Percentiles rank a stretch among this genome's conserved stretches.
phyloP scores from a whole-genome alignment of 176 grass and related monocot species.

The Bonia amplexicaulis region DNA sequence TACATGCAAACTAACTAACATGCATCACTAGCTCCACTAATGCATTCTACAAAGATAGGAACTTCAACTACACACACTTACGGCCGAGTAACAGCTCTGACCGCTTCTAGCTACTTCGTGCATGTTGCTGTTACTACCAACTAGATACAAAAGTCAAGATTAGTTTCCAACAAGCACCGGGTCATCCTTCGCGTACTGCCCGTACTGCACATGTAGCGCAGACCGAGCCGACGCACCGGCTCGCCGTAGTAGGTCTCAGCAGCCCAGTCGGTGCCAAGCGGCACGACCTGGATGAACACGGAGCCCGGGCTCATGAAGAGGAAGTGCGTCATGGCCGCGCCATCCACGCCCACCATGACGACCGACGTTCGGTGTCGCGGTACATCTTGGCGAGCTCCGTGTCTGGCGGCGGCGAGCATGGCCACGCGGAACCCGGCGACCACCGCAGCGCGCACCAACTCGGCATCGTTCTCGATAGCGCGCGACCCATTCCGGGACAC shows the following conservation, averaged over 20 bases:
- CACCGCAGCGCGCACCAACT: slow-evolving; percentile 28
- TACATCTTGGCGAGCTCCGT: slow-evolving; percentile 70
- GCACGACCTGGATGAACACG: slow-evolving; percentile 70
- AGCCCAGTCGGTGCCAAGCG: slow-evolving; percentile 72
- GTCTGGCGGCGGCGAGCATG: slow-evolving; percentile 42
- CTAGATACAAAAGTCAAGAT: too few relatives aligned
- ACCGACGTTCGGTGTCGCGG: slow-evolving; percentile 52
- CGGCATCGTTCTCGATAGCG: slow-evolving; percentile 52
- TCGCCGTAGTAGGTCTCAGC: slow-evolving; percentile 73
- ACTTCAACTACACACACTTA: too few relatives aligned
- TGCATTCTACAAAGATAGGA: too few relatives aligned
- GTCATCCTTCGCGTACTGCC: slow-evolving; percentile 40
- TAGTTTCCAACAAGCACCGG: too few relatives aligned
- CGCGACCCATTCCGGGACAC: slow-evolving; percentile 64
- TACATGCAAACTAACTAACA: too few relatives aligned
- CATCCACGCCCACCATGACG: slow-evolving; percentile 77
- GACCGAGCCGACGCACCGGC: slow-evolving; percentile 51
- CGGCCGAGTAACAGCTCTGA: too few relatives aligned
- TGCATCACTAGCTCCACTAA: too few relatives aligned
- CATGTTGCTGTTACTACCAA: too few relatives aligned
- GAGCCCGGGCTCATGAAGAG: slow-evolving; percentile 74
- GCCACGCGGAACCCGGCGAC: slow-evolving; percentile 47
- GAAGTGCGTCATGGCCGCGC: slow-evolving; percentile 75
- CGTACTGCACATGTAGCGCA: slow-evolving; percentile 43
- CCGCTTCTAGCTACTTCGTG: too few relatives aligned